These are phyloP conservation scores for Phialocephala subalpina DNA, from an alignment of 2,329 filamentous ascomycete species.

Conservation along the genomic window DNA sequence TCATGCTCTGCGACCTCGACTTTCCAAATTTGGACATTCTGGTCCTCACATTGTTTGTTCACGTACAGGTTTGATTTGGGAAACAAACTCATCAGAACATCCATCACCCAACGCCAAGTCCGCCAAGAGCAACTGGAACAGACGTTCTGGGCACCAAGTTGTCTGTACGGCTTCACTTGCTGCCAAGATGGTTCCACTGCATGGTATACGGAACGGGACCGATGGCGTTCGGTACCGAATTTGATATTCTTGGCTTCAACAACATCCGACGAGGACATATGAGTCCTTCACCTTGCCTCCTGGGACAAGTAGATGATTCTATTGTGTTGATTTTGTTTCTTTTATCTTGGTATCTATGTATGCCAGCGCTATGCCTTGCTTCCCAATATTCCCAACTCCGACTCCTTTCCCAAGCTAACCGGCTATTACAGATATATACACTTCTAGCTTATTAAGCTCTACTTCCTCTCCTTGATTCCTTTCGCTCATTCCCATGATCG, in stretches of 20 bases:
- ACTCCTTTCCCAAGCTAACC: not conserved
- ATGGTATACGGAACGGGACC: not conserved
- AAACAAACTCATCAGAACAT: too few relatives aligned
- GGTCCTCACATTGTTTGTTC: too few relatives aligned
- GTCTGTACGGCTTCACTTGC: not conserved
- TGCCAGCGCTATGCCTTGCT: slow-evolving; percentile 8
- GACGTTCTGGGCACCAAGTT: not conserved
- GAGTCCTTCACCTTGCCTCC: too few relatives aligned
- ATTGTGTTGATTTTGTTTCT: not conserved
- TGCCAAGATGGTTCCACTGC: slow-evolving; percentile 1
- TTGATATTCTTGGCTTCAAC: not conserved
- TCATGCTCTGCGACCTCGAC: not conserved
- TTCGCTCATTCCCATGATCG: slow-evolving; percentile 3
- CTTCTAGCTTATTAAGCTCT: not conserved
- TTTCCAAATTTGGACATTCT: too few relatives aligned
- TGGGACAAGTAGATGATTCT: not conserved
- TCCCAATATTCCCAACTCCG: not conserved
- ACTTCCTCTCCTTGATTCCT: not conserved
- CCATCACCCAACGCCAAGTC: too few relatives aligned
- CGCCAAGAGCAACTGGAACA: not conserved
- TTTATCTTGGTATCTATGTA: slow-evolving; percentile 8
- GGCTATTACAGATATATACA: slow-evolving; percentile 9
- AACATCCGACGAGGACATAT: not conserved
- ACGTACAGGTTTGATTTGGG: too few relatives aligned
- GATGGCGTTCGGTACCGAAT: not conserved